Conservation (phyloP, 2,329 filamentous ascomycete species). For the Penicillium sp. region DNA sequence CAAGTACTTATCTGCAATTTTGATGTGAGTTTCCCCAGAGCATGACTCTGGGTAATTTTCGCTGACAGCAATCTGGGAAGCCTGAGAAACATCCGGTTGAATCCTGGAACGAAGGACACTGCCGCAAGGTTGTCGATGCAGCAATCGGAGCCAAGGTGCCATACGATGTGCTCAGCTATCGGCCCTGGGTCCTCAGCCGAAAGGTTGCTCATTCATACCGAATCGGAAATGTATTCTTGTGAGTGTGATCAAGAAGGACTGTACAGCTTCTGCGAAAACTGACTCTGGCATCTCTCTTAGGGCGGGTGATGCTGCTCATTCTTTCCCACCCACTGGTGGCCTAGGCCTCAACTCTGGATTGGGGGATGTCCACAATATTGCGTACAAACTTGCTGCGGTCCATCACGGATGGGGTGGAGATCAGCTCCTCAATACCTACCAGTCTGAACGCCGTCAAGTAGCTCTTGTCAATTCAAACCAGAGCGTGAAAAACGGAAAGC, state of each 20-base stretch:
- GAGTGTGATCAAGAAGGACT: too few species aligned
- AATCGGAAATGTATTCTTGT: slow-evolving; percentile 40
- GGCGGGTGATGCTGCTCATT: slow-evolving; percentile 56
- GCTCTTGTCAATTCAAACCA: slow-evolving; percentile 43
- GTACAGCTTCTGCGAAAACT: too few species aligned
- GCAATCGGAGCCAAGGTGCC: slow-evolving; percentile 29
- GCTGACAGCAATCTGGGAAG: too few species aligned
- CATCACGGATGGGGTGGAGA: slow-evolving; percentile 31
- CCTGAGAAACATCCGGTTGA: slow-evolving; percentile 37
- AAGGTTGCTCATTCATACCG: slow-evolving; percentile 43
- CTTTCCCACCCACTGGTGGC: slow-evolving; percentile 53
- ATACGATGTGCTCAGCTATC: slow-evolving; percentile 42
- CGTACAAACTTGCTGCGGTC: slow-evolving; percentile 41
- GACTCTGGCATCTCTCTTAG: slow-evolving; percentile 11
- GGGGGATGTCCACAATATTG: slow-evolving; percentile 52
- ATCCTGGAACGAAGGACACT: slow-evolving; percentile 37
- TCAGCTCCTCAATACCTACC: slow-evolving; percentile 38
- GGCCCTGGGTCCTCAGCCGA: slow-evolving; percentile 44
- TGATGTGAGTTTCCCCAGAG: too few species aligned
- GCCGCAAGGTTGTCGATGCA: slow-evolving; percentile 32
- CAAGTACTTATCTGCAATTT: slow-evolving; percentile 48
- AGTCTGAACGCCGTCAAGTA: slow-evolving; percentile 41
- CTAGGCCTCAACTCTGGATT: slow-evolving; percentile 56
- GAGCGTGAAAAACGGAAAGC: slow-evolving; percentile 46
- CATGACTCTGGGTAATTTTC: too few species aligned